Conservation (phyloP, 2,329 filamentous ascomycete species). For the Colletotrichum godetiae region DNA sequence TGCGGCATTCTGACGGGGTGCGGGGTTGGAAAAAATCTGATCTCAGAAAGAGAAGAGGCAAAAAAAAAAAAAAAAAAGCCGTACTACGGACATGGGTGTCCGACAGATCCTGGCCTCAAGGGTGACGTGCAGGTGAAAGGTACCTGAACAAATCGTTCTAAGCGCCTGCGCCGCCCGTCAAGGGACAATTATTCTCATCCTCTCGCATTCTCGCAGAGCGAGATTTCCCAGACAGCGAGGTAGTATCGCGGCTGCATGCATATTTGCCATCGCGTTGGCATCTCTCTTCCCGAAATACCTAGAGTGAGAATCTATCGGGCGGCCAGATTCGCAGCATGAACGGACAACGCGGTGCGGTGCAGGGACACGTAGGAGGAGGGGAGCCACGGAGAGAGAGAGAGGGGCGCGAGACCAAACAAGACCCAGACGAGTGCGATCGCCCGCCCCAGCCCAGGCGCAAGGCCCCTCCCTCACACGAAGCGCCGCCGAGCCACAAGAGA, state of each 20-base stretch:
- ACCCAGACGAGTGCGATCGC: no score
- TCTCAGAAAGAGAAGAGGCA: neutral
- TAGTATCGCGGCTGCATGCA: constrained; percentile 28
- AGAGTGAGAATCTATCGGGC: neutral
- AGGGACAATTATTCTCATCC: neutral
- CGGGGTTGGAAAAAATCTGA: constrained; percentile 28
- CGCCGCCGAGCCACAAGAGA: neutral
- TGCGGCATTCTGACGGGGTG: constrained; percentile 8
- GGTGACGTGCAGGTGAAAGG: constrained; percentile 30
- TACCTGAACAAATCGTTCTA: constrained; percentile 1
- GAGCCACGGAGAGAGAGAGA: no score
- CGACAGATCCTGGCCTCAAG: constrained; percentile 14
- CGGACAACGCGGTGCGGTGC: neutral
- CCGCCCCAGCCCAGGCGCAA: no score
- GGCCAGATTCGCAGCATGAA: neutral
- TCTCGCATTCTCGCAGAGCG: neutral
- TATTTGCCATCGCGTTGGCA: constrained; percentile 22
- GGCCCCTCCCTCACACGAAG: no score
- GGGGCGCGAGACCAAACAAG: no score
- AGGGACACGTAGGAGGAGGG: neutral
- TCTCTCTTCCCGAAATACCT: neutral
- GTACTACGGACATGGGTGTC: constrained; percentile 22
- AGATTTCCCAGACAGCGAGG: constrained; percentile 7
- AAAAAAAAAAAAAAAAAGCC: neutral
- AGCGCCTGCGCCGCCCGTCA: constrained; percentile 28